Conservation (phyloP, 176 grass and related monocot species). For the Avena insularis region DNA sequence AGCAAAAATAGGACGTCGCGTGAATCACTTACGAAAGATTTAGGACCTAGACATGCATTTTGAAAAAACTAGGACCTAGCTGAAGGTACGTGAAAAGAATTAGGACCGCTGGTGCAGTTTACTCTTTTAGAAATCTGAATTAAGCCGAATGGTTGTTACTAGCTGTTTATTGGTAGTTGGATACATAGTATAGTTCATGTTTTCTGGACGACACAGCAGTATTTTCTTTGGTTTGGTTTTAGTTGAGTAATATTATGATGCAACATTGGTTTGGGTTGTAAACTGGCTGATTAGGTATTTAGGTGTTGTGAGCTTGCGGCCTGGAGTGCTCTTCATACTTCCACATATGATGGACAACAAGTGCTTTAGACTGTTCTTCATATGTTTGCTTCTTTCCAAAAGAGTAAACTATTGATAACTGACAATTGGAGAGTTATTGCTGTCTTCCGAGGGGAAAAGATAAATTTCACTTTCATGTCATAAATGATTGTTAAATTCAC, state of each 20-base stretch:
- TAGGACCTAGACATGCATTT: too few species aligned
- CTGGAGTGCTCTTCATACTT: background rate
- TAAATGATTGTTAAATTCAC: background rate
- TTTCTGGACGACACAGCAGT: background rate
- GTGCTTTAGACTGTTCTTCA: background rate
- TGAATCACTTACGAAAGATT: too few species aligned
- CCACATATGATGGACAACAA: background rate
- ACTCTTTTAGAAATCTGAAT: background rate
- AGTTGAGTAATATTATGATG: background rate
- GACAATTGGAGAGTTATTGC: background rate
- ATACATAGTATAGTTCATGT: background rate
- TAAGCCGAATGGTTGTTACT: background rate
- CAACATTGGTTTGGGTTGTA: background rate
- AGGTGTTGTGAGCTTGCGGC: constrained; percentile 7
- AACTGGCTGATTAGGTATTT: constrained; percentile 15
- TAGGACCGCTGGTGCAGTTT: too few species aligned
- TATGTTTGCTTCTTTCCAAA: constrained; percentile 11
- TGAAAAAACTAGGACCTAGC: too few species aligned
- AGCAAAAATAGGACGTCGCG: too few species aligned
- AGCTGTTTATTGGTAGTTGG: background rate
- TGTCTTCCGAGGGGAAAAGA: background rate
- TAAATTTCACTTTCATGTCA: background rate
- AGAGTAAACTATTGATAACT: background rate
- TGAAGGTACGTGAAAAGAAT: too few species aligned
- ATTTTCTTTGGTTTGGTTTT: constrained; percentile 22